These are phyloP conservation scores for Baeospora myosura DNA, from an alignment of 1,284 basidiomycete species.

Conservation along the genomic window DNA sequence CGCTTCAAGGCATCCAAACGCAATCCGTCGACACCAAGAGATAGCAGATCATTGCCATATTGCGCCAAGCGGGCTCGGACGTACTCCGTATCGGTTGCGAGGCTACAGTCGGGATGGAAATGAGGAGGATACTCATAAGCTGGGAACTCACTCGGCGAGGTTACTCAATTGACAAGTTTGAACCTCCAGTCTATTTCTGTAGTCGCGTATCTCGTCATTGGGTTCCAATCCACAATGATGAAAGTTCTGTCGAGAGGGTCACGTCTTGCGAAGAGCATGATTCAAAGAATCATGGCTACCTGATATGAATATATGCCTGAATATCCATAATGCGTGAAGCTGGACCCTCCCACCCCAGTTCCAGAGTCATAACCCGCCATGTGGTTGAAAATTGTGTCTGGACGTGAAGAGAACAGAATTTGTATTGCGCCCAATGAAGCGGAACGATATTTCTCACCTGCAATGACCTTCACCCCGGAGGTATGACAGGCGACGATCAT, in stretches of 20 bases:
- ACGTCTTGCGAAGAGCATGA: neutral
- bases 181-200: conserved; percentile 43
- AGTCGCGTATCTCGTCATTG: conserved; percentile 50
- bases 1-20: conserved; percentile 64
- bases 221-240: conserved; percentile 56
- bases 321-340: conserved; percentile 53
- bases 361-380: conserved; percentile 47
- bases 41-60: conserved; percentile 56
- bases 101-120: conserved; percentile 26
- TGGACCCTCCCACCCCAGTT: conserved; percentile 42
- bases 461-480: conserved; percentile 55
- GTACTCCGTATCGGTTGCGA: conserved; percentile 55
- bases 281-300: no score
- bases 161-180: conserved; percentile 54
- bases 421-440: neutral
- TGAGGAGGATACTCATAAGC: no score
- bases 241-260: conserved; percentile 36
- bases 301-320: conserved; percentile 45
- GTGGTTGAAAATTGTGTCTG: conserved; percentile 62
- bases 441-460: conserved; percentile 11
- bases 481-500: conserved; percentile 54
- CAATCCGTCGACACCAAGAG: conserved; percentile 57
- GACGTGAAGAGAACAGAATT: neutral
- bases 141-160: conserved; percentile 47
- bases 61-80: conserved; percentile 45